Evolutionary conservation across 495 filamentous ascomycete genomes (phyloP).

Genomic region (Xylona heveae): DNA sequence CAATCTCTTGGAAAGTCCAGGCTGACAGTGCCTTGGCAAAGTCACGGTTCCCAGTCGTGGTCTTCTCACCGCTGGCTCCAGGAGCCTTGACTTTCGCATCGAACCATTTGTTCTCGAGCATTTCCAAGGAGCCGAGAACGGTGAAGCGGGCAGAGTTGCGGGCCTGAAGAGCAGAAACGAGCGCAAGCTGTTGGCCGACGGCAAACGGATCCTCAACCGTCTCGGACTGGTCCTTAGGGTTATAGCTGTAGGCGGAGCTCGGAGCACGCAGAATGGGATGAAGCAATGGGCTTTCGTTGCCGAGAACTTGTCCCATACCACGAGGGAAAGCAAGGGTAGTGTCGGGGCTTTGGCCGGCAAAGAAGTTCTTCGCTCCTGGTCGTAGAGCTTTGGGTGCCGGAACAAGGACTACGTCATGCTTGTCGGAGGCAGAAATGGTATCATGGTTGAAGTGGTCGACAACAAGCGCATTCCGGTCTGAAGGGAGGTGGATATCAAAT

Average conservation of each 20-base stretch:
- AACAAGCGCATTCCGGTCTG: conserved; percentile 58
- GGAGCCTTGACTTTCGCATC: conserved; percentile 50
- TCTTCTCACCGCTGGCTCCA: conserved; percentile 31
- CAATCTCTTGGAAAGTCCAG: conserved; percentile 90
- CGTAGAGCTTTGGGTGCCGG: conserved; percentile 37
- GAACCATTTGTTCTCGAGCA: conserved; percentile 81
- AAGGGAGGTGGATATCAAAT: conserved; percentile 76
- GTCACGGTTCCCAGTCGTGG: conserved; percentile 60
- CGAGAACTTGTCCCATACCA: conserved; percentile 60
- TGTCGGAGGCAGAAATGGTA: conserved; percentile 45
- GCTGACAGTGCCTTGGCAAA: conserved; percentile 66
- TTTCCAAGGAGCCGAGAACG: conserved; percentile 67
- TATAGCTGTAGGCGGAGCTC: conserved; percentile 75
- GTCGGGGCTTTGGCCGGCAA: conserved; percentile 30
- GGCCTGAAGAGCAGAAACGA: conserved; percentile 70
- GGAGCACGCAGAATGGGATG: conserved; percentile 65
- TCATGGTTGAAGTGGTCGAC: conserved; percentile 97
- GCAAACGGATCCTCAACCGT: conserved; percentile 62
- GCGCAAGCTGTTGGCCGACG: conserved; percentile 56
- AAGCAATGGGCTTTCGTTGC: conserved; percentile 48
- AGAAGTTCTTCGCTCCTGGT: conserved; percentile 56
- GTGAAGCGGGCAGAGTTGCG: conserved; percentile 85
- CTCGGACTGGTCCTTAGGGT: conserved; percentile 69
- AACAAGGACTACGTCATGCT: conserved; percentile 75
- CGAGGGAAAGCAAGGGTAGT: conserved; percentile 57